Base-by-base conservation (phyloP, 306 rosid species). In the Rosa lucieae region DNA sequence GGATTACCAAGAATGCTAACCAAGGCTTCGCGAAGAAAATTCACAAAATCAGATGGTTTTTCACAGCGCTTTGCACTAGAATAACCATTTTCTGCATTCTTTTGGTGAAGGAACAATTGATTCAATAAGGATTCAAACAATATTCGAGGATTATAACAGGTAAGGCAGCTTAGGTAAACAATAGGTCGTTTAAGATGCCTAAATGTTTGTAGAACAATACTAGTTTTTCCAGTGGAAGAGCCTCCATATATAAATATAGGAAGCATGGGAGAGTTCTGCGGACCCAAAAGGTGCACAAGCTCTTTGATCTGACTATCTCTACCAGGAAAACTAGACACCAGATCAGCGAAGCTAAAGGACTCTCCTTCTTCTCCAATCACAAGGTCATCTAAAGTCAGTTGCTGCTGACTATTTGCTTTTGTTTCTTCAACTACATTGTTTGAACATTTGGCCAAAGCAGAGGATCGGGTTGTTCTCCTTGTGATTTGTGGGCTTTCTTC, bases 191-290 rank as follows among this genome's bases (percentile, higher is more conserved):
- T 90, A 66, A 95, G 92, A 85, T 92, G 94, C 80, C 86, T 78
- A 76, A 92, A 91, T 66, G 87, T 76, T 82, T 88, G 92, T 58
- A 91, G 90, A 75, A 86, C 59, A 46, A 89, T 79, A 72, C 93
- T 93, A n/a, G 92, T 91, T 91, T 95, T 95, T 52, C 99, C 98
- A 0, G 94, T 79, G 77, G 96, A 92, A 72, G 87, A 17, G 43
- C 92, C 92, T 77, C 99, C 98, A 78, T 95, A 91, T 29, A 93
- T 76, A 83, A 92, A 90, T 61, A 93, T 79, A 78, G 99, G 99
- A 85, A 89, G 88, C 84, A 85, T 83, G 49, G 96, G 98, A 26
- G 92, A 87, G 86, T 91, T 91, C 85, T 85, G 68, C 12, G 93
- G 92, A 70, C 97, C 98, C 82, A 95, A 85, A 79, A 84, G 88